These are phyloP conservation scores for Pichia sp. DNA, from an alignment of 1,139 yeast genomes.

Conservation along the genomic window DNA sequence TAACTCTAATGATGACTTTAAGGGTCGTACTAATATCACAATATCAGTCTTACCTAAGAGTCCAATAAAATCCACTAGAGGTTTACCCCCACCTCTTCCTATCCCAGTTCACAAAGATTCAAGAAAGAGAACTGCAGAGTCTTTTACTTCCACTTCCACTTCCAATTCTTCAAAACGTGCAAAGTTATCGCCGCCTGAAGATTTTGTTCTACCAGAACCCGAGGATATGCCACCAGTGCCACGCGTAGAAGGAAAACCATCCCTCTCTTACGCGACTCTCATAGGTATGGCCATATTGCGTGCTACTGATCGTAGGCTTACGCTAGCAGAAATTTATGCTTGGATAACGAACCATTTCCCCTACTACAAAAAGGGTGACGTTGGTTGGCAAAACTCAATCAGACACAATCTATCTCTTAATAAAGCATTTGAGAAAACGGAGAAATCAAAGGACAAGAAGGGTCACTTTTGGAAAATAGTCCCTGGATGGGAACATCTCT, in stretches of 20 bases:
- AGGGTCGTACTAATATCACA: no score
- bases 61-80: no score
- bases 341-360: slow-evolving; percentile 93
- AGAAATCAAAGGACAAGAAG: slow-evolving; percentile 89
- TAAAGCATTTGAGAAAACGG: slow-evolving; percentile 83
- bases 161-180: slow-evolving; percentile 4
- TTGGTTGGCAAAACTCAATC: slow-evolving; percentile 89
- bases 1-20: no score
- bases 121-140: slow-evolving; percentile 9
- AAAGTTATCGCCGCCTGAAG: slow-evolving; percentile 22
- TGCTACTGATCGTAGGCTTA: slow-evolving; percentile 70
- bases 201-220: slow-evolving; percentile 26
- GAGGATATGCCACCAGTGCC: slow-evolving; percentile 25
- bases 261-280: slow-evolving; percentile 87
- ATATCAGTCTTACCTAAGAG: no score
- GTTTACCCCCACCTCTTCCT: background rate
- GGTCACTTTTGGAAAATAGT: slow-evolving; percentile 97
- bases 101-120: slow-evolving; percentile 6
- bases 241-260: slow-evolving; percentile 54
- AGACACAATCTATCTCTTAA: slow-evolving; percentile 76
- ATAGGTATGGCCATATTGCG: slow-evolving; percentile 92
- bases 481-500: slow-evolving; percentile 74
- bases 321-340: slow-evolving; percentile 82
- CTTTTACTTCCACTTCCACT: no score
- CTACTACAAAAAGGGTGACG: slow-evolving; percentile 78